Base-by-base conservation (phyloP, 2,329 filamentous ascomycete species). In the Trichothecium roseum region DNA sequence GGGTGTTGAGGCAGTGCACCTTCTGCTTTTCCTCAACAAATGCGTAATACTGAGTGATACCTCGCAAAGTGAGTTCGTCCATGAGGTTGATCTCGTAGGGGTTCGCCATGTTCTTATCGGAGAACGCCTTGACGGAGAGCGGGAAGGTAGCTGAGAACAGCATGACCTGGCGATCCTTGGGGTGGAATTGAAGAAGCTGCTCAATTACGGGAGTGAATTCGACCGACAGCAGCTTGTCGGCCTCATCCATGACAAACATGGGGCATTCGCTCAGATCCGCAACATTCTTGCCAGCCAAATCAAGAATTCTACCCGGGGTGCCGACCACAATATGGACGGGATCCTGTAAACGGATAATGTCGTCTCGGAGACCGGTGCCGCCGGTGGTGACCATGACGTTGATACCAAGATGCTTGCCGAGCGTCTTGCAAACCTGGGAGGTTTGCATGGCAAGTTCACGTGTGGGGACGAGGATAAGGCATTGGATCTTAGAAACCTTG, bases 341-440 rank as follows among this genome's bases (percentile, higher is more conserved):
- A 47, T 98, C 89, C 62, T 86, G 84, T 48, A 98, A 66, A 53
- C 91, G 86, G 49, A 98, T 79, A 55, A 98, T 98, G 57, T 98
- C 91, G 59, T 98, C 91, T 54, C 91, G 86, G 38, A 98, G 69
- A 18, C 85, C 84, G 29, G 91, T 96, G 51, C 91, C 91, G 60
- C 91, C 91, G 17, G 93, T 98, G 32, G 89, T 95, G 47, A 98
- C 93, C 93, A 98, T 98, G 53, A 98, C 89, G 54, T 98, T 96
- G 63, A 98, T 74, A 38, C 87, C 87, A 28, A 98, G 78, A 55
- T 98, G 88, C 64, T 98, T 96, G 44, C 93, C 93, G 32, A 98
- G 75, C 10, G 82, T 95, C 70, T 96, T 98, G 77, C 91, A 98
- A 47, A 98, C 91, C 63, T 98, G 91, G 34, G 93, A 98, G 41